Conservation (phyloP, 2,329 filamentous ascomycete genomes). For the Pestalotiopsis sp. region DNA sequence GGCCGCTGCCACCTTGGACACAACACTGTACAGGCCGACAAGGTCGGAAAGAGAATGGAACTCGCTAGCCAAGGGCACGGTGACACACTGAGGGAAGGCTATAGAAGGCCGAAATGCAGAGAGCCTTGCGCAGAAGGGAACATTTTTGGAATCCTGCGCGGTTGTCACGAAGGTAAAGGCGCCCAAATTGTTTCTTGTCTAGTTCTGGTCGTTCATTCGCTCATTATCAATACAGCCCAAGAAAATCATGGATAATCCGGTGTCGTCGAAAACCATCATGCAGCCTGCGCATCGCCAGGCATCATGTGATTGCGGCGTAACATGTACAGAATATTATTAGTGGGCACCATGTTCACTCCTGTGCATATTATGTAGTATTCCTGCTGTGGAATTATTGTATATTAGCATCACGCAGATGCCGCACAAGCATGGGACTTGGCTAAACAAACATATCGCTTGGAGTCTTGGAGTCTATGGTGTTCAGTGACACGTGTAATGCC, state of each 20-base stretch:
- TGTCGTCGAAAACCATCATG: background rate
- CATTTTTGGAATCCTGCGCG: background rate
- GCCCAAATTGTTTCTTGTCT: background rate
- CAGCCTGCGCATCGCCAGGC: background rate
- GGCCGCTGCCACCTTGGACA: background rate
- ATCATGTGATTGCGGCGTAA: background rate
- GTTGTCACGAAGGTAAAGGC: background rate
- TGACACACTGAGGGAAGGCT: too few species aligned
- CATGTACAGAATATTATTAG: background rate
- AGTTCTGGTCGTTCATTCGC: background rate
- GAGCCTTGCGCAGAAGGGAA: too few species aligned
- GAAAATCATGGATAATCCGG: background rate
- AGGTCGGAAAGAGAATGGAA: too few species aligned
- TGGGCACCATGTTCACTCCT: background rate
- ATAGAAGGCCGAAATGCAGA: too few species aligned
- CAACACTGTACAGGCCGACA: too few species aligned
- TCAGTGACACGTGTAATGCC: background rate
- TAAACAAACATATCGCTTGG: background rate
- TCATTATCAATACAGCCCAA: background rate
- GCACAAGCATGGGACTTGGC: background rate
- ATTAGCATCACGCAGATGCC: background rate
- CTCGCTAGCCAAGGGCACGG: too few species aligned
- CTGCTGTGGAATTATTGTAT: background rate
- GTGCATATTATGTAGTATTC: background rate
- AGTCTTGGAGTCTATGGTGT: background rate